Conservation (phyloP, 2,329 filamentous ascomycete genomes). For the Xylaria sp. region DNA sequence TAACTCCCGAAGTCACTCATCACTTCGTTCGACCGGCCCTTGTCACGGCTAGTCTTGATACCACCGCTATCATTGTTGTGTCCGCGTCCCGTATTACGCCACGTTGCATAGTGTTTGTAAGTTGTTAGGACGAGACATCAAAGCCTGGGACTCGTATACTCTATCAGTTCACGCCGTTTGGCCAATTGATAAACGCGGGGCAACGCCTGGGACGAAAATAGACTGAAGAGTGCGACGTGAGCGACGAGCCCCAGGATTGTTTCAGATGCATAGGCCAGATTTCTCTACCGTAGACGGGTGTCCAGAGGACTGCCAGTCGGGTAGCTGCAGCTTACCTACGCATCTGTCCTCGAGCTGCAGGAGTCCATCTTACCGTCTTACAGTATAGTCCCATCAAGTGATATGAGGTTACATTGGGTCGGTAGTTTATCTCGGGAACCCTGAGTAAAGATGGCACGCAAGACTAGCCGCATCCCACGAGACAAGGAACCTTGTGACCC, state of each 20-base stretch:
- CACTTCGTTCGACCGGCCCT: constrained; percentile 3
- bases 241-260: constrained; percentile 29
- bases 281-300: constrained; percentile 19
- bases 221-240: constrained; percentile 22
- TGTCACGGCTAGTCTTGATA: constrained; percentile 14
- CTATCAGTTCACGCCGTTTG: constrained; percentile 6
- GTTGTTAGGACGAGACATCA: constrained; percentile 14
- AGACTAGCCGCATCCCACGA: constrained; percentile 29
- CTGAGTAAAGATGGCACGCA: constrained; percentile 37
- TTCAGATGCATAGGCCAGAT: constrained; percentile 35
- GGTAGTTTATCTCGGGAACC: constrained; percentile 37
- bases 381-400: constrained; percentile 37
- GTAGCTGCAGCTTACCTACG: constrained; percentile 34
- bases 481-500: constrained; percentile 21
- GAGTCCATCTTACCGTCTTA: constrained; percentile 31
- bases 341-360: constrained; percentile 34
- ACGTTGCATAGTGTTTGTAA: constrained; percentile 35
- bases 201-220: constrained; percentile 31
- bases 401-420: constrained; percentile 40
- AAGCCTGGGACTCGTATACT: constrained; percentile 15
- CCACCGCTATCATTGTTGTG: constrained; percentile 5
- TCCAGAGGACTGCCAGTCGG: constrained; percentile 30
- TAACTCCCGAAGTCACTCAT: constrained; percentile 25
- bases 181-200: constrained; percentile 13
- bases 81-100: constrained; percentile 15